A percentile compares a stretch with the other conserved stretches of the same genome.
These are phyloP conservation scores for Daldinia eschscholtzii DNA, from an alignment of 2,329 filamentous ascomycete species.

Conservation along the genomic window DNA sequence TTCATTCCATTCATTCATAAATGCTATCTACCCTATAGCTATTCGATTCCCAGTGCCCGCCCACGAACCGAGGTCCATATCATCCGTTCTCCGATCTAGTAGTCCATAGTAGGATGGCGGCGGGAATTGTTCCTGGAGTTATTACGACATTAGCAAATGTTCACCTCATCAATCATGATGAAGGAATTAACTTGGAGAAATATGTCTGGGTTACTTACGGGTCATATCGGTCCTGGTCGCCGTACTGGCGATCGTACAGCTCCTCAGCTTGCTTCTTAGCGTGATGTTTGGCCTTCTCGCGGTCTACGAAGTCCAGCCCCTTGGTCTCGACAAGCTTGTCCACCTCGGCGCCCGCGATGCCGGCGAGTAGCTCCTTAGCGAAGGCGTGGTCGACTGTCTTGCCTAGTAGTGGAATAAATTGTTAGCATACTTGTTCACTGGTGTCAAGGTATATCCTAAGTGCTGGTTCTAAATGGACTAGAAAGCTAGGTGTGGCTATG, in stretches of 20 bases:
- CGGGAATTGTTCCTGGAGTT: constrained; percentile 23
- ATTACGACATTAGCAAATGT: constrained; percentile 1
- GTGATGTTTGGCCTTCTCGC: constrained; percentile 69
- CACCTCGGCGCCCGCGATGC: constrained; percentile 79
- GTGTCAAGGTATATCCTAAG: not conserved
- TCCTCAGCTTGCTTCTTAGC: constrained; percentile 69
- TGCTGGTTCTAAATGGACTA: not conserved
- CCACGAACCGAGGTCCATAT: not conserved
- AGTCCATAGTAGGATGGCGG: constrained; percentile 41
- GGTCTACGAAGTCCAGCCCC: constrained; percentile 71
- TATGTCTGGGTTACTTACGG: constrained; percentile 59
- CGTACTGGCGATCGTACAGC: constrained; percentile 74
- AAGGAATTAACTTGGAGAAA: not conserved
- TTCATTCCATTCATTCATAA: constrained; percentile 34
- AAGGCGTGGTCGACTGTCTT: constrained; percentile 78
- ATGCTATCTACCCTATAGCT: constrained; percentile 2
- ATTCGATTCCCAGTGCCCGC: constrained; percentile 1
- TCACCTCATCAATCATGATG: too few relatives aligned
- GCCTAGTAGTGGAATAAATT: constrained; percentile 58
- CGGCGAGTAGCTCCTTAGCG: constrained; percentile 82
- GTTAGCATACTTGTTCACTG: constrained; percentile 7
- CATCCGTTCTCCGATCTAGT: constrained; percentile 27
- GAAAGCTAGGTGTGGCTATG: not conserved
- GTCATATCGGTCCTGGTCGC: constrained; percentile 65
- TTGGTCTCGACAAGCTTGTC: constrained; percentile 81